Percentiles rank a stretch among this genome's conserved stretches.
These are phyloP conservation scores for Stephania yunnanensis DNA, from an alignment of 164 flowering plant species.

Conservation along the genomic window DNA sequence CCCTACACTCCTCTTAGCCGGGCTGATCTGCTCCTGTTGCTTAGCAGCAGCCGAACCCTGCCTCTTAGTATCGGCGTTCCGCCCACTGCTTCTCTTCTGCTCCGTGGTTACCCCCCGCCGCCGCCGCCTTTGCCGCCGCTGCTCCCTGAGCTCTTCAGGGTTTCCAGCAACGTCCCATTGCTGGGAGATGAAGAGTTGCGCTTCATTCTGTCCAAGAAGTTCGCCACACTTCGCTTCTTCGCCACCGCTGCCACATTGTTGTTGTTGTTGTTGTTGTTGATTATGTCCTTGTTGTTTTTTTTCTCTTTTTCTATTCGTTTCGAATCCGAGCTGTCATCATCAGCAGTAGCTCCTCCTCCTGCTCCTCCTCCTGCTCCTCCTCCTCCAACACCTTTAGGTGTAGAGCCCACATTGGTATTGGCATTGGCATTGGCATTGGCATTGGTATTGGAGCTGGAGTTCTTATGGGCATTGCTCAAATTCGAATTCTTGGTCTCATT, in stretches of 20 bases:
- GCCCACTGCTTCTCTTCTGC: conserved; percentile 3
- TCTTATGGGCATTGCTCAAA: conserved; percentile 6
- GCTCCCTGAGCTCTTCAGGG: conserved; percentile 18
- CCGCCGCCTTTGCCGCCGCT: conserved; percentile 1
- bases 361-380: neutral
- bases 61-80: neutral
- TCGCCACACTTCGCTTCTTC: conserved; percentile 63
- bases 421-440: neutral
- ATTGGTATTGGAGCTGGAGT: conserved; percentile 14
- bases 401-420: conserved; percentile 14
- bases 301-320: conserved; percentile 17
- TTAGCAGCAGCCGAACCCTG: neutral
- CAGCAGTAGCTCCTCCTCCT: neutral
- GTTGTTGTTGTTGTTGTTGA: conserved; percentile 10
- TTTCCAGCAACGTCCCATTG: conserved; percentile 20
- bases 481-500: neutral
- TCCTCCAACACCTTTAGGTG: conserved; percentile 12
- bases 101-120: conserved; percentile 6
- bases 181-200: conserved; percentile 32
- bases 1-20: conserved; percentile 47
- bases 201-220: conserved; percentile 74
- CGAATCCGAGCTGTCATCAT: conserved; percentile 14
- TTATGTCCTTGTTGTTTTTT: neutral
- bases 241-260: conserved; percentile 13
- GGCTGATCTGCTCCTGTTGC: conserved; percentile 20